phyloP scores from a whole-genome alignment of 2,329 filamentous ascomycete species.

The Coniochaeta sp. region DNA sequence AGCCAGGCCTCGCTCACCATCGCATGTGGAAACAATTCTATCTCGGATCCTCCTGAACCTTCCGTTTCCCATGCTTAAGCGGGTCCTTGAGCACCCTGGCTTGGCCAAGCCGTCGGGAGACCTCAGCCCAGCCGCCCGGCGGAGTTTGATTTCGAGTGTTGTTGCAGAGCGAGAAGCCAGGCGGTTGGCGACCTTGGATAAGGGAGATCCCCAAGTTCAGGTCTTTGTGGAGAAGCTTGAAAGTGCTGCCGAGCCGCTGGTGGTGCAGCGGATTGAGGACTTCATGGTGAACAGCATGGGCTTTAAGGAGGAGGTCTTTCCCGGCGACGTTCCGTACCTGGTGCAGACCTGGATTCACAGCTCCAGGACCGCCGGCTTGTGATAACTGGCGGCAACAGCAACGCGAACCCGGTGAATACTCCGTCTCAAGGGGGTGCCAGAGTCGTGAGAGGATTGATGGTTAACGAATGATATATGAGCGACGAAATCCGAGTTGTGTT shows the following conservation, averaged over 20 bases:
- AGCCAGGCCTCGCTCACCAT: conserved; percentile 5
- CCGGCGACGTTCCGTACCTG: conserved; percentile 16
- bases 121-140: conserved; percentile 37
- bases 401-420: not conserved
- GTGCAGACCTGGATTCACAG: conserved; percentile 13
- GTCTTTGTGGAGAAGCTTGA: conserved; percentile 11
- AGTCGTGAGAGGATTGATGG: not conserved
- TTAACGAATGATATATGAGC: not conserved
- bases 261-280: conserved; percentile 11
- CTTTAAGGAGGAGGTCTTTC: conserved; percentile 19
- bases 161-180: conserved; percentile 51
- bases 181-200: conserved; percentile 37
- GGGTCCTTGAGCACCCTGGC: conserved; percentile 53
- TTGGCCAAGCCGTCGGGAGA: conserved; percentile 44
- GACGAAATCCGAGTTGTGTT: not conserved
- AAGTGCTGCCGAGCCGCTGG: conserved; percentile 8
- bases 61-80: conserved; percentile 59
- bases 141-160: conserved; percentile 39
- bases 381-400: not conserved
- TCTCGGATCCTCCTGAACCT: conserved; percentile 64
- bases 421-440: not conserved
- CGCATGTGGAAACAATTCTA: conserved; percentile 37
- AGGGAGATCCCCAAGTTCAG: conserved; percentile 18
- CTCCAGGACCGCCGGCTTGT: conserved; percentile 7
- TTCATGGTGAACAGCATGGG: conserved; percentile 17